These are phyloP conservation scores for Pleurotus pulmonarius DNA, from an alignment of 768 basidiomycete species.

Conservation along the genomic window DNA sequence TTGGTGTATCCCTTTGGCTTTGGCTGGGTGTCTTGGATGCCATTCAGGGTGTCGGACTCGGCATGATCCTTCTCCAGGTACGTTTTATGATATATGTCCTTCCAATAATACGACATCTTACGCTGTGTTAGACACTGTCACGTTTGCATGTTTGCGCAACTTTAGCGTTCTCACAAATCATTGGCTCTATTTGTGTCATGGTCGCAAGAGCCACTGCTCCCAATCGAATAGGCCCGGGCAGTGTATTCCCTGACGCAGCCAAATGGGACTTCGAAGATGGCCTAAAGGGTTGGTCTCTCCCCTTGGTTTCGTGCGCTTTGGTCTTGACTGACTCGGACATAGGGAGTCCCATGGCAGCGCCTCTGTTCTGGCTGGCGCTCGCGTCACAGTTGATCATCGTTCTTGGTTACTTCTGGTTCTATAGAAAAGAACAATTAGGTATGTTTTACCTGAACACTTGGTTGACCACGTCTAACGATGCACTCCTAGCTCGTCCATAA, in stretches of 20 bases:
- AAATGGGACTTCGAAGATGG: conserved; percentile 85
- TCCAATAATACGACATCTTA: conserved; percentile 10
- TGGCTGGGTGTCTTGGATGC: conserved; percentile 96
- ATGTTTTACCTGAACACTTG: conserved; percentile 23
- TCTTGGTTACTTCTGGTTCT: conserved; percentile 94
- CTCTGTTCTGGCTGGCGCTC: conserved; percentile 87
- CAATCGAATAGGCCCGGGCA: conserved; percentile 82
- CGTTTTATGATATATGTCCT: conserved; percentile 12
- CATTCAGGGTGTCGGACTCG: conserved; percentile 90
- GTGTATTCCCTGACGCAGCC: conserved; percentile 89
- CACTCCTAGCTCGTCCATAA: conserved; percentile 9
- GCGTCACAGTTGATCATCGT: conserved; percentile 82
- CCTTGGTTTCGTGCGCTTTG: background rate
- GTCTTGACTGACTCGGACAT: background rate
- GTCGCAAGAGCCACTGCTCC: conserved; percentile 88
- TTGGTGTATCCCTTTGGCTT: conserved; percentile 87
- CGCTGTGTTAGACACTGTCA: conserved; percentile 61
- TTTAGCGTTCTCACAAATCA: conserved; percentile 84
- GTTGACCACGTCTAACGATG: background rate
- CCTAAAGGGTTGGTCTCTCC: conserved; percentile 40
- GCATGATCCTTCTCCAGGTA: conserved; percentile 83
- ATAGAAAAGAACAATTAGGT: conserved; percentile 91
- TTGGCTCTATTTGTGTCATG: conserved; percentile 90
- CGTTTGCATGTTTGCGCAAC: conserved; percentile 94
- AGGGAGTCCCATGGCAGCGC: conserved; percentile 79